phyloP scores from a whole-genome alignment of 1,284 basidiomycete species.

The Volvariella volvacea region DNA sequence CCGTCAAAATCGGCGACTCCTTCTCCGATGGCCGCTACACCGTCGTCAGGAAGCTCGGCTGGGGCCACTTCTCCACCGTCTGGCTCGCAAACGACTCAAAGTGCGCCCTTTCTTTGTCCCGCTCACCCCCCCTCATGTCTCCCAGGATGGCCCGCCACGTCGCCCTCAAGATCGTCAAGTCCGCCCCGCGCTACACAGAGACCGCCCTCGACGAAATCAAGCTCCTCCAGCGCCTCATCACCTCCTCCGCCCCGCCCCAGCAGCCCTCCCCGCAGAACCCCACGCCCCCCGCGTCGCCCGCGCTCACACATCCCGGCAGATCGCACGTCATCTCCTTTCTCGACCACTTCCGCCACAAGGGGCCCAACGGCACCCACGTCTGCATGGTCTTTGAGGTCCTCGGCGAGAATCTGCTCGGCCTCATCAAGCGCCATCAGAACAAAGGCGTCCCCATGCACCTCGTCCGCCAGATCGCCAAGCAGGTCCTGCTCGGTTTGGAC shows the following conservation, averaged over 20 bases:
- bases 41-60: conserved; percentile 94
- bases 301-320: conserved; percentile 65
- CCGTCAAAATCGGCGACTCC: conserved; percentile 90
- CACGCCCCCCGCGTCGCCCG: conserved; percentile 60
- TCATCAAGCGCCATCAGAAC: conserved; percentile 94
- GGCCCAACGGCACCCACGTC: conserved; percentile 94
- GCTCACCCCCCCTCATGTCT: conserved; percentile 11
- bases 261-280: conserved; percentile 42
- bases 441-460: conserved; percentile 93
- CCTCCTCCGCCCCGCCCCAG: conserved; percentile 69
- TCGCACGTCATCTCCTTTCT: conserved; percentile 93
- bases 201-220: conserved; percentile 99
- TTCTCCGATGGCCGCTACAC: conserved; percentile 87
- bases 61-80: conserved; percentile 96
- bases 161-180: conserved; percentile 98
- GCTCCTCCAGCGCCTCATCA: conserved; percentile 91
- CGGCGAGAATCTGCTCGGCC: conserved; percentile 94
- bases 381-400: conserved; percentile 99
- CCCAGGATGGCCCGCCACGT: conserved; percentile 89
- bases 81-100: conserved; percentile 86
- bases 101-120: conserved; percentile 39
- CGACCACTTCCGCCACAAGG: conserved; percentile 95
- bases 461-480: conserved; percentile 96
- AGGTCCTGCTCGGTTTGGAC: conserved; percentile 91
- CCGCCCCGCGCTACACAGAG: conserved; percentile 94